phyloP scores from a whole-genome alignment of 331 rosid genomes.

The Prunus yedoensis region DNA sequence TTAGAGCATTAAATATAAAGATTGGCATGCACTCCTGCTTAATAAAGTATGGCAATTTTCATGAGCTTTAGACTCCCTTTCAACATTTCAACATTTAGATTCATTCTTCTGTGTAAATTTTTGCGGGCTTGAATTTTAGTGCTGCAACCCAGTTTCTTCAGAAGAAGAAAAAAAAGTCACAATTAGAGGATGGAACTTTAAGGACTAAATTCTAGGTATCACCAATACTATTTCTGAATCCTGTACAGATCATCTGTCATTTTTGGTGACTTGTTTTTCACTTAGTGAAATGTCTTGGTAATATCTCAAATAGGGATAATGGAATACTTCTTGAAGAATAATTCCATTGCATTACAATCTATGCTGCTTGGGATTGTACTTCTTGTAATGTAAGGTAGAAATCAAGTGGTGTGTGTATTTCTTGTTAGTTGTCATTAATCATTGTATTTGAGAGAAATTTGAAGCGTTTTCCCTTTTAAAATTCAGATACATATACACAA shows the following conservation, averaged over 20 bases:
- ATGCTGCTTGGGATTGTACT: neutral
- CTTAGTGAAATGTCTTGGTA: neutral
- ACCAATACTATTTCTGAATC: neutral
- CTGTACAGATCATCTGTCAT: neutral
- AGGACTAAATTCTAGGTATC: neutral
- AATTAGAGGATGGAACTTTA: neutral
- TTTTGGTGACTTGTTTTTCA: neutral
- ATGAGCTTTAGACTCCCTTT: neutral
- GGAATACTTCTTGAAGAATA: neutral
- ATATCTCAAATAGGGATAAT: neutral
- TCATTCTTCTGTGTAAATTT: neutral
- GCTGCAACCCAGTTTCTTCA: neutral
- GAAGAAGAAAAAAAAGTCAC: neutral
- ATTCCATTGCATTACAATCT: neutral
- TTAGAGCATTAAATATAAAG: neutral
- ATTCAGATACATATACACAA: conserved; percentile 69
- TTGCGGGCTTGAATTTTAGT: neutral
- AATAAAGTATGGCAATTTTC: neutral
- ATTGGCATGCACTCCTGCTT: neutral
- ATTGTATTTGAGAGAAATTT: neutral
- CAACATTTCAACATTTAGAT: neutral
- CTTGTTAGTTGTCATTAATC: neutral
- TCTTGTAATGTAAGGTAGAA: neutral
- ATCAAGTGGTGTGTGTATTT: neutral
- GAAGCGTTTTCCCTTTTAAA: conserved; percentile 9